These are phyloP conservation scores for Colletotrichum sp. DNA, from an alignment of 2,329 filamentous ascomycete genomes.

Conservation along the genomic window DNA sequence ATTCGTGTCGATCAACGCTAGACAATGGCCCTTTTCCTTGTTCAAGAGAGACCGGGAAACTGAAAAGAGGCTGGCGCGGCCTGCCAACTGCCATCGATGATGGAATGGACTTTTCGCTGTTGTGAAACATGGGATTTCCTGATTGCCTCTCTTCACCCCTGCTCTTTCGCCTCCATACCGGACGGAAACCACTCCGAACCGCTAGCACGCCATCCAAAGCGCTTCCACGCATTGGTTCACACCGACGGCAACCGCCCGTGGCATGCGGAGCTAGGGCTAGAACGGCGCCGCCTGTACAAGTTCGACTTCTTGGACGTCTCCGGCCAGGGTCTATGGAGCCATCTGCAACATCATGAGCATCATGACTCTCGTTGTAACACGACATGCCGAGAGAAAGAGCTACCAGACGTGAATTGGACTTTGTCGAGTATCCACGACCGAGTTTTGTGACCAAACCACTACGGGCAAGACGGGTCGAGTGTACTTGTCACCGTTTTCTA, in stretches of 20 bases:
- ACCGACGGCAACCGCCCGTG: not conserved
- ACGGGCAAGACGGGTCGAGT: not conserved
- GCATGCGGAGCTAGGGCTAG: conserved; percentile 10
- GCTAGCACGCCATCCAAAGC: conserved; percentile 1
- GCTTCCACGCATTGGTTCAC: not conserved
- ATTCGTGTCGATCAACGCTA: conserved; percentile 14
- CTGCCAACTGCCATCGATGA: conserved; percentile 8
- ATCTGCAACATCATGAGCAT: not conserved
- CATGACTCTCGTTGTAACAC: not conserved
- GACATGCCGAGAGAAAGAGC: not conserved
- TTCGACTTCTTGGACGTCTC: not conserved
- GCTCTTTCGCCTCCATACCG: not conserved
- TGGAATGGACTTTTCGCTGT: conserved; percentile 15
- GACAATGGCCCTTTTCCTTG: not conserved
- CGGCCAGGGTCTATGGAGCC: not conserved
- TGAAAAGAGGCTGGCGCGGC: not conserved
- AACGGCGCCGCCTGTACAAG: not conserved
- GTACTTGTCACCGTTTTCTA: conserved; percentile 1
- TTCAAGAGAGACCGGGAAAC: not conserved
- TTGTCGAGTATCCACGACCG: not conserved
- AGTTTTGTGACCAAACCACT: not conserved
- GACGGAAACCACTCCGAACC: not conserved
- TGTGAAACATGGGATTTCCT: conserved; percentile 22
- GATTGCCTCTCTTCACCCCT: not conserved
- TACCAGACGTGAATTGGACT: not conserved